phyloP scores from a whole-genome alignment of 148 eudicot species.

The Amaranthus hypochondriacus region DNA sequence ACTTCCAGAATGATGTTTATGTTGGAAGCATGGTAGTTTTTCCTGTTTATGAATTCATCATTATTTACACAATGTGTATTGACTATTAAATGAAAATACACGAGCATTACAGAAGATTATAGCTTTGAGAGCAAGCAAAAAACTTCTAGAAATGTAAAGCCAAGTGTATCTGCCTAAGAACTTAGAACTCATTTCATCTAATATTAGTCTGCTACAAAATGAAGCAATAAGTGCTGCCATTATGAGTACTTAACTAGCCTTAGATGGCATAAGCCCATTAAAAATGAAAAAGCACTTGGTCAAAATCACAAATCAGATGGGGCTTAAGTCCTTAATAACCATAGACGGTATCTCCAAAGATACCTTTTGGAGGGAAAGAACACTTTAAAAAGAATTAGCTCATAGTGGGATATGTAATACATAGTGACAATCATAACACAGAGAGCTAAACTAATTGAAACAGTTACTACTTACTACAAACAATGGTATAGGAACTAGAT shows the following conservation, averaged over 20 bases:
- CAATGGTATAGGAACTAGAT: neutral
- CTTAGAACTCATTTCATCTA: neutral
- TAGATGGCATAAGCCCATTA: too few species aligned
- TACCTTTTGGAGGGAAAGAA: too few species aligned
- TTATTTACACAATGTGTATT: neutral
- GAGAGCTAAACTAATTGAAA: too few species aligned
- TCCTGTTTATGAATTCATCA: constrained; percentile 30
- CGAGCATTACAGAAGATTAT: constrained; percentile 1
- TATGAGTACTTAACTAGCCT: neutral
- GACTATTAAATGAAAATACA: neutral
- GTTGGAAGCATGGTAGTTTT: constrained; percentile 43
- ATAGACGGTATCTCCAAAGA: too few species aligned
- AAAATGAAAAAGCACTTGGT: too few species aligned
- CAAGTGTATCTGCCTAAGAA: neutral
- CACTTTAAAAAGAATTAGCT: too few species aligned
- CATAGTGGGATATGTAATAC: too few species aligned
- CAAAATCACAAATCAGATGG: too few species aligned
- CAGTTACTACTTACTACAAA: neutral
- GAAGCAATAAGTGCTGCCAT: neutral
- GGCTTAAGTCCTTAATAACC: too few species aligned
- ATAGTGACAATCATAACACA: too few species aligned
- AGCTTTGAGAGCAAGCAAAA: constrained; percentile 3
- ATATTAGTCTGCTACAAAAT: neutral
- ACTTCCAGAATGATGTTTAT: constrained; percentile 33
- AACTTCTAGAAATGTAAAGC: neutral